Evolutionary conservation across 2,329 filamentous ascomycete genomes (phyloP), one percentile per base, ranked within the genome.

Genomic region (Bretziella fagacearum): DNA sequence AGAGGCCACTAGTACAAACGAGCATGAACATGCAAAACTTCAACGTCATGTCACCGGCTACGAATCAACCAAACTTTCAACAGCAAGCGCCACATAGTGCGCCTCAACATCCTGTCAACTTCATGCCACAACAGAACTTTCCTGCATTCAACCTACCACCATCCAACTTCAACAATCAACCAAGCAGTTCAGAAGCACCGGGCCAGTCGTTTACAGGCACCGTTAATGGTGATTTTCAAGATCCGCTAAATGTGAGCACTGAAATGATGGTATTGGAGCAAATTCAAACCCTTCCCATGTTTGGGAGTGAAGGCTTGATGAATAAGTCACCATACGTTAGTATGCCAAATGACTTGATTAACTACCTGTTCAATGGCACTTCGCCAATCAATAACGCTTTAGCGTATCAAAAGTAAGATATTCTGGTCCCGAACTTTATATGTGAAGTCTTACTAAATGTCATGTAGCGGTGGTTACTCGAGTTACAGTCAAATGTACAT

Each of bases 341-440:
- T 6, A 82, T 93, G 65, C 81, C 84, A 0, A 84, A 93, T 57
- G 85, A 93, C 57, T 91, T 91, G 56, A 79, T 87, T 53, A 79
- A 81, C 4, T 93, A 82, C 68, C 62, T 93, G 22, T 93, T 93
- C 62, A 87, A 82, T 33, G 25, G 44, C 10, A 35, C 26, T 57
- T 59, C 60, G 2, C 52, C 59, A 5, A 52, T 55, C 2, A 45
- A 32, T 5, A 43, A 23, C 54, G 58, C 15, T 37, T 33, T 32
- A 46, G 53, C 35, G 47, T 53, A 33, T 56, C 59, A 42, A 48
- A 48, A 41, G 49, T 51, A 39, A 47, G 49, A 42, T 15, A 13
- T n/a, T 15, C 26, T 10, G 15, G 13, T n/a, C 23, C 4, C 11
- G 10, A 15, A 25, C n/a, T 15, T n/a, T 13, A 7, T n/a, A 20